Evolutionary conservation across 1,284 basidiomycete species (phyloP).

Genomic region (Pseudozyma hubeiensis): DNA sequence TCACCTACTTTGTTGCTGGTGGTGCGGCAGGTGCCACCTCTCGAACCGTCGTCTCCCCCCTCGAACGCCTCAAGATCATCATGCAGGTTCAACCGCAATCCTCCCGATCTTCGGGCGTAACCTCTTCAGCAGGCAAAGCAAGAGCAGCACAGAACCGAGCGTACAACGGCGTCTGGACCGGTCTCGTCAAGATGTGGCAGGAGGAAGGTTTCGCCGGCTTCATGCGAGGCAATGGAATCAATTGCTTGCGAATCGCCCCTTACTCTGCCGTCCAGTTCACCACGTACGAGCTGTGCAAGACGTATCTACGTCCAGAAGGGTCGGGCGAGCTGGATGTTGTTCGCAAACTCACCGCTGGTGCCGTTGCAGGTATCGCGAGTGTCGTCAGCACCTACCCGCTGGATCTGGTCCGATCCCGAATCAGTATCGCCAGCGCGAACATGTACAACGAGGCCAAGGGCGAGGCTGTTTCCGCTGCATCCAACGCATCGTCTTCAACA

Average conservation of each 20-base stretch:
- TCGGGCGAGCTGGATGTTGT: constrained; percentile 81
- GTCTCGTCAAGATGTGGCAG: constrained; percentile 77
- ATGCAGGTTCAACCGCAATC: constrained; percentile 73
- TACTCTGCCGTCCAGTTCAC: constrained; percentile 90
- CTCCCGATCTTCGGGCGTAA: neutral
- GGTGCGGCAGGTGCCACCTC: constrained; percentile 76
- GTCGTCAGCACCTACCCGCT: constrained; percentile 92
- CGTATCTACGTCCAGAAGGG: constrained; percentile 61
- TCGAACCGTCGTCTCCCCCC: constrained; percentile 88
- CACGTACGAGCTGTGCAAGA: constrained; percentile 86
- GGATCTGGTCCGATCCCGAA: constrained; percentile 88
- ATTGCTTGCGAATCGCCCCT: constrained; percentile 85
- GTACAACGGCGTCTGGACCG: constrained; percentile 62
- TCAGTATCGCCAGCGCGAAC: constrained; percentile 79
- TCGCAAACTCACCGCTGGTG: constrained; percentile 83
- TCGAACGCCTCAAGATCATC: constrained; percentile 94
- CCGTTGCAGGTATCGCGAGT: constrained; percentile 88
- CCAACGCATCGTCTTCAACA: neutral
- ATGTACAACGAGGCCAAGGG: constrained; percentile 59
- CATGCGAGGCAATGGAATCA: constrained; percentile 87
- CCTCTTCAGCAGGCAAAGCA: neutral
- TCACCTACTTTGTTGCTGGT: constrained; percentile 75
- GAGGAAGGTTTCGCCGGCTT: constrained; percentile 92
- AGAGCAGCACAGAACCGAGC: constrained; percentile 44
- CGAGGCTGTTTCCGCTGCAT: constrained; percentile 1